Evolutionary conservation across 2,329 filamentous ascomycete species (phyloP).

Genomic region (Colletotrichum magnum): DNA sequence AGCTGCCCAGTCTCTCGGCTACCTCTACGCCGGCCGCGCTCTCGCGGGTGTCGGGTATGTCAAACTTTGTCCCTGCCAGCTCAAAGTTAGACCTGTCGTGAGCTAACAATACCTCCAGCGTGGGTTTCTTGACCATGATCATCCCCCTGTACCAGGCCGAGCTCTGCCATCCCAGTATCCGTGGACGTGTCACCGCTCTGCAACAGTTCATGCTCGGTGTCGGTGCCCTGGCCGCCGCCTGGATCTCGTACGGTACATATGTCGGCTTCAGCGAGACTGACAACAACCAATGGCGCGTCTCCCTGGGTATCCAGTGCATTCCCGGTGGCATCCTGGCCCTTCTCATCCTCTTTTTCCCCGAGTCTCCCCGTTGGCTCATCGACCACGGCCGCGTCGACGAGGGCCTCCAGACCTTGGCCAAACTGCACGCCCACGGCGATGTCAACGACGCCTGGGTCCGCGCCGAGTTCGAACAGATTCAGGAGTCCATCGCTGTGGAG

Average conservation of each 20-base stretch:
- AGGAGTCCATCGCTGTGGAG: slow-evolving; percentile 74
- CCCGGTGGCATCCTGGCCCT: slow-evolving; percentile 75
- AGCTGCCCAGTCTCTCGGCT: slow-evolving; percentile 69
- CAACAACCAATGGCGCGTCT: slow-evolving; percentile 53
- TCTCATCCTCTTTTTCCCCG: slow-evolving; percentile 79
- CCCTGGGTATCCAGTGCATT: slow-evolving; percentile 78
- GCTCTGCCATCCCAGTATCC: slow-evolving; percentile 82
- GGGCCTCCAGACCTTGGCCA: slow-evolving; percentile 76
- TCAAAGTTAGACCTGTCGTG: neutral
- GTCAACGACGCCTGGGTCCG: slow-evolving; percentile 77
- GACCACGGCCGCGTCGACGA: slow-evolving; percentile 76
- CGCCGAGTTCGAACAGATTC: slow-evolving; percentile 80
- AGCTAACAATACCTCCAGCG: slow-evolving; percentile 50
- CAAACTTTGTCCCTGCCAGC: neutral
- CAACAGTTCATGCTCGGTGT: slow-evolving; percentile 89
- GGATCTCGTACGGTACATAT: slow-evolving; percentile 75
- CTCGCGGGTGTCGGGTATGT: slow-evolving; percentile 73
- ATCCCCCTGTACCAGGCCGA: slow-evolving; percentile 82
- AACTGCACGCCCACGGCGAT: slow-evolving; percentile 79
- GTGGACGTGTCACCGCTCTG: slow-evolving; percentile 80
- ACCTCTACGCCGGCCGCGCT: slow-evolving; percentile 78
- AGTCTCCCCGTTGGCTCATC: slow-evolving; percentile 82
- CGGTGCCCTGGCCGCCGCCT: slow-evolving; percentile 79
- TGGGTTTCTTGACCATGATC: slow-evolving; percentile 58
- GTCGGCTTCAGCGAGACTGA: slow-evolving; percentile 47